phyloP scores from a whole-genome alignment of 129 eudicot genomes.

The Lactuca saligna region DNA sequence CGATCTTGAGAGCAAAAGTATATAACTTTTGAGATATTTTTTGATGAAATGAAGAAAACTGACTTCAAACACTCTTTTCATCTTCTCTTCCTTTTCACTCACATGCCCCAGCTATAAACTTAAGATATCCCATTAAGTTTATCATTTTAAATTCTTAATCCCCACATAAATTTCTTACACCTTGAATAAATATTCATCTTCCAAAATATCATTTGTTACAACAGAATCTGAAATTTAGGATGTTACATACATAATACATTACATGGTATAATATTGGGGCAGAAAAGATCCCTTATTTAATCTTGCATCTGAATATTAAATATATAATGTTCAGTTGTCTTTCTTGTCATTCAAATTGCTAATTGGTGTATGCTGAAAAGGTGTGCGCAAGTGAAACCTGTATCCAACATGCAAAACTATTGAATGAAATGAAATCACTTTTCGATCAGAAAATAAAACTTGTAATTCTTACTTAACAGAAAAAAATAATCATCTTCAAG shows the following conservation, averaged over 20 bases:
- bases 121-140: too few species aligned
- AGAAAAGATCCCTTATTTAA: neutral
- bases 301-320: neutral
- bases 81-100: too few species aligned
- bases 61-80: too few species aligned
- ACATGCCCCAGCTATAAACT: too few species aligned
- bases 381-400: conserved; percentile 4
- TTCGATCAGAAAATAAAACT: neutral
- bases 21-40: too few species aligned
- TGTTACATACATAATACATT: neutral
- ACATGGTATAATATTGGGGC: neutral
- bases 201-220: neutral
- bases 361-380: neutral
- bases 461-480: neutral
- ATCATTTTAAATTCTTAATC: too few species aligned
- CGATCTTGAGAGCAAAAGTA: too few species aligned
- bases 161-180: neutral
- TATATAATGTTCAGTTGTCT: neutral
- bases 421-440: too few species aligned
- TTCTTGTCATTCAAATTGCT: neutral
- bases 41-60: too few species aligned
- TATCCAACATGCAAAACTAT: neutral
- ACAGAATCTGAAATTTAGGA: conserved; percentile 6
- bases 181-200: neutral
- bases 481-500: neutral